These are phyloP conservation scores for Botrytis aclada DNA, from an alignment of 2,329 filamentous ascomycete species.

Conservation along the genomic window DNA sequence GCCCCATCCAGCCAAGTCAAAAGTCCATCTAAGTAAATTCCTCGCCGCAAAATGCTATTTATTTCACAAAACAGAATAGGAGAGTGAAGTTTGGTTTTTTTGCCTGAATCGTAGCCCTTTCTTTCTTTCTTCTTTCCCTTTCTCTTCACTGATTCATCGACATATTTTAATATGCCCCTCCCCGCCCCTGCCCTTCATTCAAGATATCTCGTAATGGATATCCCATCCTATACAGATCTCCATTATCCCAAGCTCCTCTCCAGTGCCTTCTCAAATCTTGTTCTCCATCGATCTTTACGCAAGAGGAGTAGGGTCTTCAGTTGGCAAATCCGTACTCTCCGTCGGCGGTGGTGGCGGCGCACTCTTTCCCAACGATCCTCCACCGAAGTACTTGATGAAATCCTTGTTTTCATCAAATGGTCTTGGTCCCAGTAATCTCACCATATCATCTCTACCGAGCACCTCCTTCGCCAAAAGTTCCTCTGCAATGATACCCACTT, in stretches of 20 bases:
- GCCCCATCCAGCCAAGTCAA: not conserved
- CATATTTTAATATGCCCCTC: not conserved
- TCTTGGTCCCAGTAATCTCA: constrained; percentile 78
- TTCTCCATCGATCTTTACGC: not conserved
- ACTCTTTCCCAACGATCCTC: constrained; percentile 50
- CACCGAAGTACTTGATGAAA: constrained; percentile 89
- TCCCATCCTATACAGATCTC: constrained; percentile 1
- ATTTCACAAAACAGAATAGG: constrained; percentile 15
- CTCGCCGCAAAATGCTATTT: constrained; percentile 8
- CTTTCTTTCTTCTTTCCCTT: not conserved
- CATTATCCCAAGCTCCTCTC: not conserved
- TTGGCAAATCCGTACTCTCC: constrained; percentile 37
- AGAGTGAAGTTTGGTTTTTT: constrained; percentile 16
- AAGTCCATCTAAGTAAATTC: constrained; percentile 3
- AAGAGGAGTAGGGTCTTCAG: constrained; percentile 9
- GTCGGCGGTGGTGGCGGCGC: constrained; percentile 55
- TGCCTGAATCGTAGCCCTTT: constrained; percentile 11
- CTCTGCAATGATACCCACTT: constrained; percentile 87
- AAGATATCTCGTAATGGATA: not conserved
- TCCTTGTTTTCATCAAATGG: constrained; percentile 81
- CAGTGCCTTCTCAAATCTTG: not conserved
- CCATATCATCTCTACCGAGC: constrained; percentile 85
- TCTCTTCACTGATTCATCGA: not conserved
- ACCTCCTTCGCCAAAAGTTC: constrained; percentile 92
- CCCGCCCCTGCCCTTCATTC: not conserved